phyloP scores from a whole-genome alignment of 2,329 filamentous ascomycete species.

The Colletotrichum trifolii region DNA sequence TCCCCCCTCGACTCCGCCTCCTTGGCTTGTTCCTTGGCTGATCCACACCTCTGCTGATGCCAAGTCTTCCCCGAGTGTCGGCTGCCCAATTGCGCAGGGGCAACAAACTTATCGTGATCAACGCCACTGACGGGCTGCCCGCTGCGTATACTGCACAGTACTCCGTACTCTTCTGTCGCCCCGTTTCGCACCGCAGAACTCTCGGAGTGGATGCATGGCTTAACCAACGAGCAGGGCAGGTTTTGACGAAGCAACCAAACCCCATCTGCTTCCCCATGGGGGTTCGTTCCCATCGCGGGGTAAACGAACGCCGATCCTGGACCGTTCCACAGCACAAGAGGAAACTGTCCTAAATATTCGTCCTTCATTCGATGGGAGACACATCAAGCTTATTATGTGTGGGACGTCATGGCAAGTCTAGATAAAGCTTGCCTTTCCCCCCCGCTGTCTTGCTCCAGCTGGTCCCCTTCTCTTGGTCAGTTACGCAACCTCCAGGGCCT shows the following conservation, averaged over 20 bases:
- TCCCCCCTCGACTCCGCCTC: not conserved
- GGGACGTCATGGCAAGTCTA: slow-evolving; percentile 26
- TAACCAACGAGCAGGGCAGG: slow-evolving; percentile 9
- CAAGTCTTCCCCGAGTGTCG: slow-evolving; percentile 24
- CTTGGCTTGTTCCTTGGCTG: slow-evolving; percentile 28
- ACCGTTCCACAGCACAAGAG: slow-evolving; percentile 8
- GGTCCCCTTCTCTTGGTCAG: slow-evolving; percentile 2
- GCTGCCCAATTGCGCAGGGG: slow-evolving; percentile 28
- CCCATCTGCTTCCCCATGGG: slow-evolving; percentile 28
- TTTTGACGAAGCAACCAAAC: slow-evolving; percentile 27
- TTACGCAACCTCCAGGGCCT: slow-evolving; percentile 17
- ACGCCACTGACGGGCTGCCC: not conserved
- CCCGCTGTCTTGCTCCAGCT: not conserved
- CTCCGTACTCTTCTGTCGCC: not conserved
- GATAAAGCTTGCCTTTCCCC: slow-evolving; percentile 32
- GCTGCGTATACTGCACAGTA: not conserved
- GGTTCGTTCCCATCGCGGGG: slow-evolving; percentile 25
- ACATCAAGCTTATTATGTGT: slow-evolving; percentile 28
- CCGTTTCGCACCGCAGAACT: not conserved
- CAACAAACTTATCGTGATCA: not conserved
- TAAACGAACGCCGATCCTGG: slow-evolving; percentile 28
- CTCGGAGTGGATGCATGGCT: not conserved
- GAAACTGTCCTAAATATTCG: not conserved
- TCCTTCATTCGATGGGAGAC: slow-evolving; percentile 15
- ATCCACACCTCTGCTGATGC: slow-evolving; percentile 37